phyloP scores from a whole-genome alignment of 768 basidiomycete genomes.

The Boletus pseudopeckii region DNA sequence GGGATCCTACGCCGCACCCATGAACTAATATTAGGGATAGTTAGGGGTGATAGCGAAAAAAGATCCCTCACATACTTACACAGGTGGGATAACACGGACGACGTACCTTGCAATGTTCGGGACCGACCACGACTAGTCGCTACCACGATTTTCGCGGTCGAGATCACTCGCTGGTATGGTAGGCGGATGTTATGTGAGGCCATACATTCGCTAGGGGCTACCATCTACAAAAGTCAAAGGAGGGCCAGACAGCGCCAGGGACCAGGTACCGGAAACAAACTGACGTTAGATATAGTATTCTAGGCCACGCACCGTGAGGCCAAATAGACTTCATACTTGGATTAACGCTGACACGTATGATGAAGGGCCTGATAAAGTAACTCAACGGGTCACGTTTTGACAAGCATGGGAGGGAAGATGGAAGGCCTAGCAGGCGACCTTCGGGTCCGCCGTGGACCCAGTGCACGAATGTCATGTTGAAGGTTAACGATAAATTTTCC shows the following conservation, averaged over 20 bases:
- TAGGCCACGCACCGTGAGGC: background rate
- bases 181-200: background rate
- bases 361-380: background rate
- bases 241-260: too few relatives aligned
- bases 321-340: background rate
- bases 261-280: background rate
- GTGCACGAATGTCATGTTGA: background rate
- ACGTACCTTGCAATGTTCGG: background rate
- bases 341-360: background rate
- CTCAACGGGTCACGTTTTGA: background rate
- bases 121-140: background rate
- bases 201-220: background rate
- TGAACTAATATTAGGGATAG: background rate
- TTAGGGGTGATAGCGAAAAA: background rate
- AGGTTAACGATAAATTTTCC: background rate
- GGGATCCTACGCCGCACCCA: too few relatives aligned
- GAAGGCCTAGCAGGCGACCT: background rate
- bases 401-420: background rate
- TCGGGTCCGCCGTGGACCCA: conserved; percentile 1
- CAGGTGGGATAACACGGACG: background rate
- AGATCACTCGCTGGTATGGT: too few relatives aligned
- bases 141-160: background rate
- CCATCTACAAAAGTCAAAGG: background rate
- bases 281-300: background rate
- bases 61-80: background rate